Conservation (phyloP, 176 grass and related monocot species). For the Lolium perenne region DNA sequence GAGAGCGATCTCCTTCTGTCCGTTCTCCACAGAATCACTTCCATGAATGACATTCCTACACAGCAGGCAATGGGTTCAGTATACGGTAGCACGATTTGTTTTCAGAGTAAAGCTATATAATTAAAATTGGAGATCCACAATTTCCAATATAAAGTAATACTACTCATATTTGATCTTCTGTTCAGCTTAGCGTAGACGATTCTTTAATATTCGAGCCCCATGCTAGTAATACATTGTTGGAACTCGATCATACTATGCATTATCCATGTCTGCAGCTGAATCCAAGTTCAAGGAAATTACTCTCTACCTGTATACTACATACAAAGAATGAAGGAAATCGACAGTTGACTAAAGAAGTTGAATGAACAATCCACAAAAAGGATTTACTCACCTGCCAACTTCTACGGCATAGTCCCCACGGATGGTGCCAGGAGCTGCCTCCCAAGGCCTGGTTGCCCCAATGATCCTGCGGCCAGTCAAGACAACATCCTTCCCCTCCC, state of each 20-base stretch:
- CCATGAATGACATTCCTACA: constrained; percentile 76
- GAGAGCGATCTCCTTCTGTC: constrained; percentile 73
- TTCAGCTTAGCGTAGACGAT: too few species aligned
- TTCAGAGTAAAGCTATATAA: neutral
- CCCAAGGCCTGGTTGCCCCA: constrained; percentile 75
- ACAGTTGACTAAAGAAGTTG: neutral
- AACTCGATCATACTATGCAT: too few species aligned
- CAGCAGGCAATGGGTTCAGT: neutral
- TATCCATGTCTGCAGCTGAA: neutral
- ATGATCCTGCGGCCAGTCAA: constrained; percentile 67
- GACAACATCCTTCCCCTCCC: constrained; percentile 81
- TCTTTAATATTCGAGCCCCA: too few species aligned
- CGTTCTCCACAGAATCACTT: constrained; percentile 71
- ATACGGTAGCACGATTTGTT: neutral
- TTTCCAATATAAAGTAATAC: neutral
- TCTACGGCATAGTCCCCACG: constrained; percentile 73
- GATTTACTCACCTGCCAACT: constrained; percentile 63
- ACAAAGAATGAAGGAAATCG: neutral
- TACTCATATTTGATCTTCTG: neutral
- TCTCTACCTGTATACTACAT: neutral
- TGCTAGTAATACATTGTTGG: too few species aligned
- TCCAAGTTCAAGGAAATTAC: neutral
- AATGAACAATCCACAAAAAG: neutral
- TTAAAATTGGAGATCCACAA: neutral
- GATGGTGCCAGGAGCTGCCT: constrained; percentile 76